Evolutionary conservation across 805 yeast genomes (phyloP), one percentile per base, ranked within the genome.

Genomic region (Phaffomyces opuntiae): DNA sequence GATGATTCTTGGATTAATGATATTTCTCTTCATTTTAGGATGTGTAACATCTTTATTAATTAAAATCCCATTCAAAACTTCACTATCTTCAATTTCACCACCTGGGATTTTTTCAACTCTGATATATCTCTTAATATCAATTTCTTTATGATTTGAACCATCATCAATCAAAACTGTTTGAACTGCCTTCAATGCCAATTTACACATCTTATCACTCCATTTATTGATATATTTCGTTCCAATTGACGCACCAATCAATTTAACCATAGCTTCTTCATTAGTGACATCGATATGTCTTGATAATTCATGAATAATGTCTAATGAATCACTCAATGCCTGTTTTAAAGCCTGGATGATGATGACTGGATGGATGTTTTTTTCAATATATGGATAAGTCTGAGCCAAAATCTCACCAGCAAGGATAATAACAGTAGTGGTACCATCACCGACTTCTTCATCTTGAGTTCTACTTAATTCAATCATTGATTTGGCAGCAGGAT

Each of bases 401-500:
- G 98, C 96, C 50, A 93, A 73, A 47, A 93, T 88, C 65, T 93
- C 99, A 52, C 99, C 99, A 17, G 99, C 98, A 46, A 91, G 72
- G 52, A 93, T 91, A 60, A 93, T 93, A 45, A 93, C 99, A 9
- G 96, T 84, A 25, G 99, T 93, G 49, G 99, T 90, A 50, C 98
- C 98, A 61, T 93, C 99, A 46, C 99, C 99, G 46, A 80, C 99
- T 69, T 91, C 99, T 69, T 91, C 99, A 63, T 91, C 99, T 70
- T 91, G 97, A 7, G 99, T 90, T 69, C 99, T 80, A 59, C 93
- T 81, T 54, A 93, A 77, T 69, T 93, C 99, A 61, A 93, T 86
- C 98, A 93, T 93, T 31, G 96, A 85, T 69, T 93, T 93, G 40
- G 99, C 99, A 5, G 99, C 99, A 11, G 99, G 99, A 64, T 93